Percentiles rank a stretch among this genome's conserved stretches.
Conservation (phyloP, 768 basidiomycete genomes). For the Lactarius deliciosus region DNA sequence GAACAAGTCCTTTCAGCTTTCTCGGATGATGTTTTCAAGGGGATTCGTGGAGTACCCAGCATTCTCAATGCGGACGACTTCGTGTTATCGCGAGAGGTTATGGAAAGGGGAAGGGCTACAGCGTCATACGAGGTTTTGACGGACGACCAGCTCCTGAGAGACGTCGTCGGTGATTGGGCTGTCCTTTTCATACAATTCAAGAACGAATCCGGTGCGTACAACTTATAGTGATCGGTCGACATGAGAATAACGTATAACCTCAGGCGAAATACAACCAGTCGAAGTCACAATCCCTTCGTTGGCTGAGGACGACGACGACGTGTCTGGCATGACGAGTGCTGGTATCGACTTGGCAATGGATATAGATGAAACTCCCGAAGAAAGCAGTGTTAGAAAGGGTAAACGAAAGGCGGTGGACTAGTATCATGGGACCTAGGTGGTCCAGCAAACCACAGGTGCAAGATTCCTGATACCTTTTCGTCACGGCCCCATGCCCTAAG, state of each 20-base stretch:
- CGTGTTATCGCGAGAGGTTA: conserved; percentile 57
- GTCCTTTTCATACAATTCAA: conserved; percentile 65
- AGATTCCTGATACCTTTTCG: not conserved
- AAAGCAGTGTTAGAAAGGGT: conserved; percentile 49
- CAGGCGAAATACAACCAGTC: conserved; percentile 58
- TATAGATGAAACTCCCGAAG: conserved; percentile 36
- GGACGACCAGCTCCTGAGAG: conserved; percentile 46
- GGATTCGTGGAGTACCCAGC: conserved; percentile 39
- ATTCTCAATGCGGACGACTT: conserved; percentile 49
- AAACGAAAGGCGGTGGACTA: conserved; percentile 57
- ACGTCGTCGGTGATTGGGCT: conserved; percentile 63
- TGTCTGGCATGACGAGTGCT: conserved; percentile 27
- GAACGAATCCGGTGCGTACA: conserved; percentile 56
- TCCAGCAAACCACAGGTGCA: not conserved
- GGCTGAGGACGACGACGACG: conserved; percentile 60
- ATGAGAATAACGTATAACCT: conserved; percentile 1
- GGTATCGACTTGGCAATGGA: conserved; percentile 19
- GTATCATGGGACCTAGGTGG: not conserved
- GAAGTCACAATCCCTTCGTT: conserved; percentile 56
- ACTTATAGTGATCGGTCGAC: not conserved
- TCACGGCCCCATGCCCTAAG: not conserved
- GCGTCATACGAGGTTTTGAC: conserved; percentile 56
- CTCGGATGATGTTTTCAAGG: conserved; percentile 44
- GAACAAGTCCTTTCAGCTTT: conserved; percentile 63
- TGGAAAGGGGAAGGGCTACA: conserved; percentile 50